phyloP scores from a whole-genome alignment of 371 early-diverging fungal genomes.

The Saksenaea oblongispora region DNA sequence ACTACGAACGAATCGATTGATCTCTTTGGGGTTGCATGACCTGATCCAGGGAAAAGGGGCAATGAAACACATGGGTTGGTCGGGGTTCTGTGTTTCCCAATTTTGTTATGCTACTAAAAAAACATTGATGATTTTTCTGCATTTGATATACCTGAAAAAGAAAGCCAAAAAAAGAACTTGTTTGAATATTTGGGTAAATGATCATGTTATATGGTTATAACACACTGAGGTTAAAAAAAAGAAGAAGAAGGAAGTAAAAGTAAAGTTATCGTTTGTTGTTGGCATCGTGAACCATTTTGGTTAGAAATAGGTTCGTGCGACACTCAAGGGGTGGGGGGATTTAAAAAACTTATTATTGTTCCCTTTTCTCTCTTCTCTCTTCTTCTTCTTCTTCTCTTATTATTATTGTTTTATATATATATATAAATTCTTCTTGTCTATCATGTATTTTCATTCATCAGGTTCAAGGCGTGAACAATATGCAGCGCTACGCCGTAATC shows the following conservation, averaged over 20 bases:
- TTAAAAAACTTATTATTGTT: conserved; percentile 4
- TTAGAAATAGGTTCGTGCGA: conserved; percentile 7
- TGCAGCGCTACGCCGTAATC: conserved; percentile 20
- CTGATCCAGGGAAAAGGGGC: conserved; percentile 5
- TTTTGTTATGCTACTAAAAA: conserved; percentile 3
- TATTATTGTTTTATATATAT: conserved; percentile 2
- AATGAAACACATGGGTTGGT: conserved; percentile 3
- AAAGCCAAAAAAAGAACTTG: conserved; percentile 6
- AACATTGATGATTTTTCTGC: neutral
- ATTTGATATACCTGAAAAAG: neutral
- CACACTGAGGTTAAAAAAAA: neutral
- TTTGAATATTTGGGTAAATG: neutral
- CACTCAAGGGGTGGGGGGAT: conserved; percentile 1
- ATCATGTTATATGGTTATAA: neutral
- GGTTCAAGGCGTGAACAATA: conserved; percentile 43
- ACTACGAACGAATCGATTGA: conserved; percentile 23
- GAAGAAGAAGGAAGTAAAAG: too few relatives aligned
- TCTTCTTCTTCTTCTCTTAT: conserved; percentile 5
- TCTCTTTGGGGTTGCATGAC: neutral
- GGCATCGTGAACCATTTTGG: neutral
- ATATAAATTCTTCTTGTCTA: conserved; percentile 1
- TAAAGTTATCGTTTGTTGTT: neutral
- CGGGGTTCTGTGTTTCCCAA: conserved; percentile 2
- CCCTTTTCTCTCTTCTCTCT: conserved; percentile 14
- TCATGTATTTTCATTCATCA: conserved; percentile 43